Evolutionary conservation across 176 grass and related monocot species (phyloP), one percentile per base, ranked within the genome.

Genomic region (Sorghum bicolor): DNA sequence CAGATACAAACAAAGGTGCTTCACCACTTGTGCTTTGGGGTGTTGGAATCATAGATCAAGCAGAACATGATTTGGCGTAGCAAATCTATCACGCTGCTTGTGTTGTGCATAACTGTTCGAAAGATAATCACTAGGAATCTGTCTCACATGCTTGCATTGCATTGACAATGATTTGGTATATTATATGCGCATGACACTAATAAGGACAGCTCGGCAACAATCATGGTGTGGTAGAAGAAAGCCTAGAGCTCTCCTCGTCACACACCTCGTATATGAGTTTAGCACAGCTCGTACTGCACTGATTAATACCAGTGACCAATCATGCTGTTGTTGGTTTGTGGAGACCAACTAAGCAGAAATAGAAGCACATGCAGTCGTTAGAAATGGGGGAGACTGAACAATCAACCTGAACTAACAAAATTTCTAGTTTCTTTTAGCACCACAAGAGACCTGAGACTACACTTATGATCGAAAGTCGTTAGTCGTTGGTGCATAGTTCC

Each of bases 61-160:
- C 8, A 19, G 32, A 44, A 44, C 32, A 84, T 67, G 61, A 75
- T 67, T 67, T 53, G 14, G 22, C 61, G 3, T 84, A 24, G 62
- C 32, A 66, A 76, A 67, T 52, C 41, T 37, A 39, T 53, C 72
- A 20, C 53, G 70, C 9, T 67, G 30, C 50, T 66, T 67, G 41
- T 75, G 29, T 66, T 67, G 41, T 75, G 29, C 55, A 19, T 75
- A 37, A 83, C 40, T 65, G 55, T 48, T 73, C 8, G 13, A 50
- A 30, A 76, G 43, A 76, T 52, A 28, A 53, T 7, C 3, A 29
- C 39, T 76, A 52, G 44, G 61, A 76, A 76, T 40, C 43, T 67
- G 72, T 67, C 61, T 40, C 72, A 55, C 32, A 29, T 67, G 60
- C 16, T 84, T 76, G 74, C 22, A 65, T 84, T 76, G 74, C 22